A percentile compares a stretch with the other conserved stretches of the same genome.
These are phyloP conservation scores for Clavispora phyllophila DNA, from an alignment of 805 yeast genomes.

Conservation along the genomic window DNA sequence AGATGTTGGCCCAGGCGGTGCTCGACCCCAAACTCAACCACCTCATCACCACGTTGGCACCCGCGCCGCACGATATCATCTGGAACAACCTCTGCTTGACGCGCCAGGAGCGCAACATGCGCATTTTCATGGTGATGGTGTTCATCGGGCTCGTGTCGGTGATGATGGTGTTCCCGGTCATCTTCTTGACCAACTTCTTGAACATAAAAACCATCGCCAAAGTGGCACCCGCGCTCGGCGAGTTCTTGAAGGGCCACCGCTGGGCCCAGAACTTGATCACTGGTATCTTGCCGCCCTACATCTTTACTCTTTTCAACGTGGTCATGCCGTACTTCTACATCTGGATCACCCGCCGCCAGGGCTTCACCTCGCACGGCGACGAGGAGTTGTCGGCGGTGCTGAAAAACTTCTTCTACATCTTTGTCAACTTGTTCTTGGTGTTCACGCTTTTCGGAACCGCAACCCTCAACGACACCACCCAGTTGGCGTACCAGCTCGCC, in stretches of 20 bases:
- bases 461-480: conserved; percentile 82
- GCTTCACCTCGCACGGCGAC: conserved; percentile 86
- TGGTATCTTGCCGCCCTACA: conserved; percentile 84
- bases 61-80: conserved; percentile 92
- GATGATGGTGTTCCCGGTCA: conserved; percentile 75
- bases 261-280: conserved; percentile 80
- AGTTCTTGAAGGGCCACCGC: conserved; percentile 53
- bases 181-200: conserved; percentile 76
- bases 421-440: conserved; percentile 87
- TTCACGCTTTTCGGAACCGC: conserved; percentile 94
- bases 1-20: conserved; percentile 93
- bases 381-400: conserved; percentile 86
- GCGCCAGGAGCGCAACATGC: conserved; percentile 61
- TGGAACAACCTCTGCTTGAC: conserved; percentile 89
- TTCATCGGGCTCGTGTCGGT: conserved; percentile 66
- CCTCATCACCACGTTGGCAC: conserved; percentile 79
- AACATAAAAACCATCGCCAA: conserved; percentile 72
- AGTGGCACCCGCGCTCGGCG: conserved; percentile 80
- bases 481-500: conserved; percentile 83
- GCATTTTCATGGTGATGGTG: conserved; percentile 60
- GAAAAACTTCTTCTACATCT: conserved; percentile 90
- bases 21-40: conserved; percentile 84
- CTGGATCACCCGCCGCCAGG: conserved; percentile 78
- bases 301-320: conserved; percentile 79
- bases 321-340: conserved; percentile 82